Evolutionary conservation across 768 basidiomycete species (phyloP).

Genomic region (Mycena pura): DNA sequence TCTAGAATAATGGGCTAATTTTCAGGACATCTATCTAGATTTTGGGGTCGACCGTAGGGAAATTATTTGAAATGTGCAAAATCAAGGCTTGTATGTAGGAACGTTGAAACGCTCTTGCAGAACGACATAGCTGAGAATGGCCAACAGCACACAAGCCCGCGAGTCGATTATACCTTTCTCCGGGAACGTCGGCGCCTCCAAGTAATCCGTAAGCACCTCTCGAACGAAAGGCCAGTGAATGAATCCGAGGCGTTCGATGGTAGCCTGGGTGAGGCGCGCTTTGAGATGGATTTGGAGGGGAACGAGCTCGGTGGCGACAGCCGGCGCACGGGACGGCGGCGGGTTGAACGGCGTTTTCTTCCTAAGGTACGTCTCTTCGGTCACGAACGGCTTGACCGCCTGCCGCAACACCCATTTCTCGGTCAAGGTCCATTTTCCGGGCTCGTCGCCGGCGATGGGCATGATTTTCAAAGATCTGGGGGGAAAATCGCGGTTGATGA

Average conservation of each 20-base stretch:
- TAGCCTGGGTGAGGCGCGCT: constrained; percentile 1
- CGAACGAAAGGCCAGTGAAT: background rate
- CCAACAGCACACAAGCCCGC: background rate
- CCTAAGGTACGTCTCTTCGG: background rate
- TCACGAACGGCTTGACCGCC: constrained; percentile 4
- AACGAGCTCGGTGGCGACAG: background rate
- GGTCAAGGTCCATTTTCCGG: background rate
- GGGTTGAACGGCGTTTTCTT: constrained; percentile 3
- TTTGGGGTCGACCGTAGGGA: no score
- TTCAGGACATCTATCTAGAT: no score
- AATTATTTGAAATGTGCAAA: no score
- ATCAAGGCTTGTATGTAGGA: no score
- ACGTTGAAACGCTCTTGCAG: background rate
- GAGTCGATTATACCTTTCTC: background rate
- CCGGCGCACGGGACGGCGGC: background rate
- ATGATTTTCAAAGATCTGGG: background rate
- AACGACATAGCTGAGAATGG: background rate
- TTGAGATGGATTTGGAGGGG: background rate
- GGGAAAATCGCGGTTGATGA: background rate
- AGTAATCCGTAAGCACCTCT: background rate
- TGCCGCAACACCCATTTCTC: constrained; percentile 5
- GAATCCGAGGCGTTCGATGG: background rate
- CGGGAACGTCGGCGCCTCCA: background rate
- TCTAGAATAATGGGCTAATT: no score
- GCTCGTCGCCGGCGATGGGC: background rate